phyloP scores from a whole-genome alignment of 2,329 filamentous ascomycete species.

The Pseudogymnoascus sp. region DNA sequence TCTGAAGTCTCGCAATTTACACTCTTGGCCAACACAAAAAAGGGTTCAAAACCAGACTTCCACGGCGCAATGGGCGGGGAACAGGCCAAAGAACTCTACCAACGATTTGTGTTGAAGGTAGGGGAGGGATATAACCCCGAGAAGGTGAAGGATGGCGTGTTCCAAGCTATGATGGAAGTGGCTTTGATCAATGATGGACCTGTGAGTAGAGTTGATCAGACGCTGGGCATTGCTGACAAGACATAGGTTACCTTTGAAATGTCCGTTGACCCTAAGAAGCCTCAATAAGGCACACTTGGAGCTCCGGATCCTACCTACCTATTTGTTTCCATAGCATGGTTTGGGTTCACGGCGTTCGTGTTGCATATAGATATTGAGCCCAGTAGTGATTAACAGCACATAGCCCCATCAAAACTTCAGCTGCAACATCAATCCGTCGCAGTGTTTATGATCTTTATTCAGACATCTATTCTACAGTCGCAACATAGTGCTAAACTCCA shows the following conservation, averaged over 20 bases:
- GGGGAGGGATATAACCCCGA: conserved; percentile 63
- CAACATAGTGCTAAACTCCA: conserved; percentile 10
- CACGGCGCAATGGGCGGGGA: conserved; percentile 76
- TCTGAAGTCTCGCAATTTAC: conserved; percentile 91
- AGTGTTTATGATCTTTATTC: conserved; percentile 9
- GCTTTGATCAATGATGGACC: conserved; percentile 80
- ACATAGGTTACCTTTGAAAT: conserved; percentile 2
- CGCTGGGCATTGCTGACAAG: background rate
- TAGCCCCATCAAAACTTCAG: background rate
- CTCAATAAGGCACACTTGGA: background rate
- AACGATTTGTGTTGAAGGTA: conserved; percentile 73
- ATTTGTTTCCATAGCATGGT: background rate
- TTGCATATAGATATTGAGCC: background rate
- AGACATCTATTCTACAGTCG: conserved; percentile 10
- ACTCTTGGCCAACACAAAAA: conserved; percentile 84
- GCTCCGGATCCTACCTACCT: background rate
- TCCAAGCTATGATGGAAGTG: conserved; percentile 99
- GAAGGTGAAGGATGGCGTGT: conserved; percentile 87
- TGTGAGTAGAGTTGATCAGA: conserved; percentile 34
- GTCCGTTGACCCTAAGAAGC: background rate
- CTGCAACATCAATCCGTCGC: background rate
- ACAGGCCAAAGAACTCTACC: conserved; percentile 74
- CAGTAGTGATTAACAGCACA: background rate
- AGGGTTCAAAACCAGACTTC: conserved; percentile 92
- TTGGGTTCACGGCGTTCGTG: background rate